Evolutionary conservation across 2,329 filamentous ascomycete species (phyloP), one percentile per base, ranked within the genome.

Genomic region (Calonectria pteridis): DNA sequence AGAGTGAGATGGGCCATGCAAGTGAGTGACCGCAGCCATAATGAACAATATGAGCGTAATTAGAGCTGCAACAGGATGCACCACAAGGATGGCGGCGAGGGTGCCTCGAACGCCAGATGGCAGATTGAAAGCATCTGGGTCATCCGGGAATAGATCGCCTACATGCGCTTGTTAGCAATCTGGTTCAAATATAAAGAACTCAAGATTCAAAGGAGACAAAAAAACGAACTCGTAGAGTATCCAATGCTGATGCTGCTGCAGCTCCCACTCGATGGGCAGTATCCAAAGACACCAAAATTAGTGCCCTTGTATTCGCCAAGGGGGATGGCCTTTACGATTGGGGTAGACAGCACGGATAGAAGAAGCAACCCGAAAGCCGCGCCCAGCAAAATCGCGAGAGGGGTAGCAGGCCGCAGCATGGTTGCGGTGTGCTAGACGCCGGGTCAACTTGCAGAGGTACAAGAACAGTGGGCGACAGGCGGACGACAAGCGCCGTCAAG

Each of bases 281-380:
- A 98, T 31, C 97, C 97, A 87, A 98, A 96, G 63, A 98, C 96
- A 63, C 97, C 97, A 87, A 97, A 98, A 78, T 92, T 93, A 78
- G 94, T 91, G 79, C 93, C 92, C 51, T 93, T 86, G 82, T 93
- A 96, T 67, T 91, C 92, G 46, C 94, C 96, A 51, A 99, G 89
- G 13, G 95, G 95, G 59, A 99, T 97, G 31, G 89, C 90, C 82
- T 94, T 92, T 82, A 98, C 93, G 78, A 99, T 92, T 23, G 97
- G 97, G 0, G 95, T 96, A 1, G 96, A 98, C n/a, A 99, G 87
- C 49, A 96, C 94, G 59, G 95, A 94, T 49, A 99, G 89, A 59
- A 98, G 88, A 67, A 98, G 89, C 75, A 98, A 88, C 76, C 89
- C 93, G 85, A 99, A 98, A 77, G 96, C 95, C 81, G 91, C 89